Percentiles rank a stretch among this genome's conserved stretches.
Conservation (phyloP, 306 rosid genomes). For the Prunus fruticosa region DNA sequence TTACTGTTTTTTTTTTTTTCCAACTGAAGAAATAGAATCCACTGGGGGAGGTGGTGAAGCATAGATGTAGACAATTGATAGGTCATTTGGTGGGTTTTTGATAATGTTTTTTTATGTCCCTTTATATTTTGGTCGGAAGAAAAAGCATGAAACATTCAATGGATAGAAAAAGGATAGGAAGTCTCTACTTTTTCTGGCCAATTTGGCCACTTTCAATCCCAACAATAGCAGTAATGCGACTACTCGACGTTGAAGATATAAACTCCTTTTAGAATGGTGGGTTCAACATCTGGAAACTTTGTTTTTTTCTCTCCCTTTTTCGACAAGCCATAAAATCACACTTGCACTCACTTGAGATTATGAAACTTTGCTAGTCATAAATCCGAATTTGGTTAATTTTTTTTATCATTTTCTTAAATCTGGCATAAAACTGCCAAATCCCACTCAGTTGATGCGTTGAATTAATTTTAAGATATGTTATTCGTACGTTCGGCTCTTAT, state of each 20-base stretch:
- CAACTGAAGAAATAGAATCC: neutral
- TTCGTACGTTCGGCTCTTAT: neutral
- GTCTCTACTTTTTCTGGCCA: neutral
- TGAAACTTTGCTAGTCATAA: neutral
- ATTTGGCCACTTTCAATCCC: conserved; percentile 4
- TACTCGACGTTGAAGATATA: conserved; percentile 22
- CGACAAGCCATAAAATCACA: neutral
- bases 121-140: neutral
- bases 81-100: neutral
- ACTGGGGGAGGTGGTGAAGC: conserved; percentile 3
- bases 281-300: neutral
- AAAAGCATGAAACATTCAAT: neutral
- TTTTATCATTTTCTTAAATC: neutral
- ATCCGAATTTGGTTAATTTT: neutral
- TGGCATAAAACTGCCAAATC: neutral
- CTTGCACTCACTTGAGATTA: neutral
- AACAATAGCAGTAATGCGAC: conserved; percentile 23
- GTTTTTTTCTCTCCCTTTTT: neutral
- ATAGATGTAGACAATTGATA: neutral
- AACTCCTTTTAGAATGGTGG: neutral
- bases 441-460: neutral
- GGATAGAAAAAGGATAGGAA: neutral
- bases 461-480: neutral
- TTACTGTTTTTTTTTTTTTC: neutral
- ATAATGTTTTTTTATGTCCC: conserved; percentile 9